These are phyloP conservation scores for Oryza coarctata DNA, from an alignment of 176 grass and related monocot species.

Conservation along the genomic window DNA sequence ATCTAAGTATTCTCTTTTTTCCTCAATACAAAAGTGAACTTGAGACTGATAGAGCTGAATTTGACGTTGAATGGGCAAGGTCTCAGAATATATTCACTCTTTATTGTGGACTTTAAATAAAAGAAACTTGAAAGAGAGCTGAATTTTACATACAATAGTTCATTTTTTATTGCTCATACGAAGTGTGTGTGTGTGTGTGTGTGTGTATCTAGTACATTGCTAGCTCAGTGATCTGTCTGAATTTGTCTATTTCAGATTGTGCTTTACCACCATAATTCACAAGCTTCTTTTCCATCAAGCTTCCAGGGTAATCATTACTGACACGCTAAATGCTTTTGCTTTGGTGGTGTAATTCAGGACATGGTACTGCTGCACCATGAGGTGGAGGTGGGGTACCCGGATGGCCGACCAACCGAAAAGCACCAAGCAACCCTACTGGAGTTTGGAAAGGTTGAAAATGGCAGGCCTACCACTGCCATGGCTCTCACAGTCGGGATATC, in stretches of 20 bases:
- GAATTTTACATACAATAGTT: not conserved
- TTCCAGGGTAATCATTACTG: not conserved
- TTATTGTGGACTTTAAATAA: not conserved
- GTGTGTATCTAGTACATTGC: not conserved
- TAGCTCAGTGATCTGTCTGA: not conserved
- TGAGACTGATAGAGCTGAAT: not conserved
- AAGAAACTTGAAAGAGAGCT: not conserved
- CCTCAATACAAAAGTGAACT: not conserved
- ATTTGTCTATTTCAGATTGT: not conserved
- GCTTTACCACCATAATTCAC: not conserved
- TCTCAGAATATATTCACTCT: not conserved
- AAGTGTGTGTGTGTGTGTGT: not conserved
- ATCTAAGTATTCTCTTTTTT: not conserved
- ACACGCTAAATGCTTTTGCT: not conserved
- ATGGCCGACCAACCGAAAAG: constrained; percentile 63
- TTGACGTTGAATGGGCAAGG: not conserved
- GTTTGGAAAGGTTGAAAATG: constrained; percentile 72
- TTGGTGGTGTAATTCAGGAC: constrained; percentile 55
- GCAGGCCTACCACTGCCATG: constrained; percentile 72
- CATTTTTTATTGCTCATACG: not conserved
- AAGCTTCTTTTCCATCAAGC: not conserved
- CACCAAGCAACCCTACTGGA: constrained; percentile 77
- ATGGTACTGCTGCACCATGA: constrained; percentile 98
- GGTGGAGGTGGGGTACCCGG: constrained; percentile 65
- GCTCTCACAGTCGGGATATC: constrained; percentile 90